Percentiles rank a stretch among this genome's conserved stretches.
Conservation (phyloP, 192 early-diverging fungal species). For the Backusella tarrabulga region DNA sequence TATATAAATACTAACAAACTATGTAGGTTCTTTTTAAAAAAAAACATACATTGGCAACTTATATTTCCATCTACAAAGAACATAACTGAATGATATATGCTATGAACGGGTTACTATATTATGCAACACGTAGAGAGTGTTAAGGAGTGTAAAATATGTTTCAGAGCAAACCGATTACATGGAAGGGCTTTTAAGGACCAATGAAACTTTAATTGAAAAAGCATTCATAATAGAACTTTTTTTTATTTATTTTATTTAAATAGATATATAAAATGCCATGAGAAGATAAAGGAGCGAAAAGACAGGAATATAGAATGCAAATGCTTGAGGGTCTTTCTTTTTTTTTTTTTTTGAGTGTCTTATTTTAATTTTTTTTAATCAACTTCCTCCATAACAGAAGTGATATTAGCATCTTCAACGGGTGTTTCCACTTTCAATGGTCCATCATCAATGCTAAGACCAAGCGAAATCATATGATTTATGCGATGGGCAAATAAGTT, state of each 20-base stretch:
- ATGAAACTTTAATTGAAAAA: not conserved
- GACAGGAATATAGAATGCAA: not conserved
- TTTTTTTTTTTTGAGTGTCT: not conserved
- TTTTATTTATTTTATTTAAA: not conserved
- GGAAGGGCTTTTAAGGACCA: not conserved
- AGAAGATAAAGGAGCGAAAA: not conserved
- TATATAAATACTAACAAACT: not conserved
- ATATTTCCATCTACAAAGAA: not conserved
- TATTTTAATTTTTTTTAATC: not conserved
- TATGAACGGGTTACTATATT: no score
- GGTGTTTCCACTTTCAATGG: not conserved
- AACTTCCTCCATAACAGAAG: not conserved
- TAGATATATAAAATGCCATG: not conserved
- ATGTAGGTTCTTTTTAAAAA: not conserved
- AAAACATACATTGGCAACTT: not conserved
- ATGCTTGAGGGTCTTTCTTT: not conserved
- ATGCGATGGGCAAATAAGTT: constrained; percentile 90
- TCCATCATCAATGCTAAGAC: constrained; percentile 86
- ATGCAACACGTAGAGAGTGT: not conserved
- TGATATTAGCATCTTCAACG: not conserved
- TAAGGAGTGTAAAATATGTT: not conserved
- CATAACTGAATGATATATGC: no score
- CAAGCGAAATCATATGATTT: constrained; percentile 98
- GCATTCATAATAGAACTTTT: no score
- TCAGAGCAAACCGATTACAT: not conserved